These are phyloP conservation scores for Tuber calosporum DNA, from an alignment of 495 filamentous ascomycete genomes.

Conservation along the genomic window DNA sequence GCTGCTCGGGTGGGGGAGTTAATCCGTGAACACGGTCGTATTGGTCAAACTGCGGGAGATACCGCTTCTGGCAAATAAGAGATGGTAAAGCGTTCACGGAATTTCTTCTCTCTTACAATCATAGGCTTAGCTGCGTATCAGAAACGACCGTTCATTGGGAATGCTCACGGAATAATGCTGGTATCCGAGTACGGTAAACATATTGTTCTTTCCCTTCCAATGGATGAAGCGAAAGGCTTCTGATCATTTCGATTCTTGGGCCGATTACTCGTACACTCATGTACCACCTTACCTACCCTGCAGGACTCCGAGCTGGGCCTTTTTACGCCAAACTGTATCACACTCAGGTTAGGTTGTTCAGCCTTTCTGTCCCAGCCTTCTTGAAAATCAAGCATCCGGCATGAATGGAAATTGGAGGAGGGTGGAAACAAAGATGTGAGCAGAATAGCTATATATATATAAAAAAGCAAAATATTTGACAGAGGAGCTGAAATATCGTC, in stretches of 20 bases:
- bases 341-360: not conserved
- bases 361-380: not conserved
- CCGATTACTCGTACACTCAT: not conserved
- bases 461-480: too few species aligned
- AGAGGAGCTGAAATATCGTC: not conserved
- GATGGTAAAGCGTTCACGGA: too few species aligned
- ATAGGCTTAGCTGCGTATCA: too few species aligned
- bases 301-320: not conserved
- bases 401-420: not conserved
- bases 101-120: too few species aligned
- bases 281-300: not conserved
- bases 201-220: not conserved
- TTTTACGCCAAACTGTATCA: not conserved
- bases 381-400: not conserved
- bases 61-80: not conserved
- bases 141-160: too few species aligned
- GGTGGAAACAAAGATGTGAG: not conserved
- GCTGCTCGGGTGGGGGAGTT: constrained; percentile 8
- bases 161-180: too few species aligned
- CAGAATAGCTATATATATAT: not conserved
- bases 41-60: too few species aligned
- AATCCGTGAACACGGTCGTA: too few species aligned
- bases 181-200: not conserved
- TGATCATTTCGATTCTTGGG: constrained; percentile 34
- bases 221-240: constrained; percentile 13